Conservation (phyloP, 768 basidiomycete species). For the Termitomyces sp. region DNA sequence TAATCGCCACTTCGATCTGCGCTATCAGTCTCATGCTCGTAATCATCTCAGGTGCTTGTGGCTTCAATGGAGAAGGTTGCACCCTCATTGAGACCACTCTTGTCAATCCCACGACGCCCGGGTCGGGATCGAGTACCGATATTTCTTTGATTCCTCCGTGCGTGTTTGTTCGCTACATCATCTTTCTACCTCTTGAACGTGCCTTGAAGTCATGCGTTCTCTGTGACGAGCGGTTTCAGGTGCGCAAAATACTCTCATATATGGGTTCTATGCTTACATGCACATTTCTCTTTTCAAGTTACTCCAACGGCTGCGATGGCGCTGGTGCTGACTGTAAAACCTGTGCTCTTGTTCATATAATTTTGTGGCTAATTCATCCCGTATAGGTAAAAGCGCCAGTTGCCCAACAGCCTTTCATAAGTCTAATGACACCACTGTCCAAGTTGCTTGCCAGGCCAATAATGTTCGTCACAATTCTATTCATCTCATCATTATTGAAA, state of each 20-base stretch:
- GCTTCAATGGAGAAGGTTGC: slow-evolving; percentile 36
- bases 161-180: slow-evolving; percentile 14
- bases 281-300: slow-evolving; percentile 20
- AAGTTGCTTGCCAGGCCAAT: slow-evolving; percentile 23
- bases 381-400: slow-evolving; percentile 28
- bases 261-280: neutral
- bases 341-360: neutral
- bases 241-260: slow-evolving; percentile 12
- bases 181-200: neutral
- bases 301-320: slow-evolving; percentile 39
- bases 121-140: slow-evolving; percentile 30
- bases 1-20: neutral
- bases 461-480: neutral
- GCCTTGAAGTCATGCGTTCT: slow-evolving; percentile 30
- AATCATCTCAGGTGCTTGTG: slow-evolving; percentile 24
- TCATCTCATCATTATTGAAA: neutral
- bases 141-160: slow-evolving; percentile 41
- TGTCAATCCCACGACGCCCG: slow-evolving; percentile 26
- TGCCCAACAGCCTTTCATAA: slow-evolving; percentile 35
- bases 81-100: slow-evolving; percentile 35
- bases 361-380: neutral
- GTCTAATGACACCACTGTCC: slow-evolving; percentile 30
- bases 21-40: neutral
- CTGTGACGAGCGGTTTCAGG: slow-evolving; percentile 37
- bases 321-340: slow-evolving; percentile 38